These are phyloP conservation scores for Colletotrichum phormii DNA, from an alignment of 2,329 filamentous ascomycete species.

Conservation along the genomic window DNA sequence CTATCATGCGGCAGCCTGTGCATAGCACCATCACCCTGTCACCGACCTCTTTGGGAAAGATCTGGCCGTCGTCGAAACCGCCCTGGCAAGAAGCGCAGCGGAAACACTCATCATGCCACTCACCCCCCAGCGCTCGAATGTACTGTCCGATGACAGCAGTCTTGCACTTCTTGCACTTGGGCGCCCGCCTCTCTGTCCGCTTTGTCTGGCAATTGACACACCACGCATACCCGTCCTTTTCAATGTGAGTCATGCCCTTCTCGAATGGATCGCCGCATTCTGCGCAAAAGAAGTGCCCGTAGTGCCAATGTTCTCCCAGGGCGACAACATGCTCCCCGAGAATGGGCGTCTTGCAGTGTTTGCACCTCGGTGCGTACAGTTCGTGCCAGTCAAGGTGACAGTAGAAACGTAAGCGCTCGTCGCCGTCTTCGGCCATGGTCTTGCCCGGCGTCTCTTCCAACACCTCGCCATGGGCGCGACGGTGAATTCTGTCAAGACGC, in stretches of 20 bases:
- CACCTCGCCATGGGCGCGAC: conserved; percentile 68
- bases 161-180: conserved; percentile 88
- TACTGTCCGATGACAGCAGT: conserved; percentile 90
- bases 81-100: conserved; percentile 75
- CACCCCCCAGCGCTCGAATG: conserved; percentile 85
- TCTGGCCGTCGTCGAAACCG: conserved; percentile 73
- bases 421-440: conserved; percentile 77
- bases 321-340: conserved; percentile 95
- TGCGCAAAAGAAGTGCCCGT: conserved; percentile 98
- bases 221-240: conserved; percentile 98
- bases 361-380: conserved; percentile 90
- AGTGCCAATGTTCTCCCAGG: conserved; percentile 95
- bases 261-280: conserved; percentile 97
- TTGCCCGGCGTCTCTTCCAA: conserved; percentile 72
- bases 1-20: conserved; percentile 68
- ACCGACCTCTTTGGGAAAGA: conserved; percentile 66
- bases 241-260: conserved; percentile 77
- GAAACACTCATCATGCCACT: conserved; percentile 97
- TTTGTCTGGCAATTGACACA: conserved; percentile 94
- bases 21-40: conserved; percentile 62
- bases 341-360: conserved; percentile 96
- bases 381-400: conserved; percentile 99
- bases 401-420: conserved; percentile 84
- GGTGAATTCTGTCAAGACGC: conserved; percentile 78
- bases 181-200: conserved; percentile 86